phyloP scores from a whole-genome alignment of 257 asterid species.

The Plantago ovata region DNA sequence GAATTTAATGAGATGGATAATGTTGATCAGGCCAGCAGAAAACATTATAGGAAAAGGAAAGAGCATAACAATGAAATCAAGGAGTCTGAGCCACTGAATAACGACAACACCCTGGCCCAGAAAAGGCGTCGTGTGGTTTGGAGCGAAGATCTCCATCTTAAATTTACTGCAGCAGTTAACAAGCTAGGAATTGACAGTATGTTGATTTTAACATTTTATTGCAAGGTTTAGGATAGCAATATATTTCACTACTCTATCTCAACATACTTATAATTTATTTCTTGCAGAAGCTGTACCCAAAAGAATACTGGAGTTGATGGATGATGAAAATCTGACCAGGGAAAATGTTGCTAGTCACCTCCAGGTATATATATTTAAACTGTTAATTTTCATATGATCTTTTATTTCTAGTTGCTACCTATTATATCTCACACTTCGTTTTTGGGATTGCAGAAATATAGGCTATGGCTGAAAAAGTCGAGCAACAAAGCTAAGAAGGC shows the following conservation, averaged over 20 bases:
- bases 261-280: neutral
- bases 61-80: conserved; percentile 27
- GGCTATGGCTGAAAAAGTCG: conserved; percentile 40
- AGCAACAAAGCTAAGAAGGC: conserved; percentile 22
- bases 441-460: conserved; percentile 44
- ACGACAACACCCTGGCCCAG: conserved; percentile 27
- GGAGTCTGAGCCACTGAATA: conserved; percentile 35
- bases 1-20: neutral
- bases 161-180: conserved; percentile 53
- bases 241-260: neutral
- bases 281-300: conserved; percentile 62
- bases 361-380: conserved; percentile 35
- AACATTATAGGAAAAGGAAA: conserved; percentile 18
- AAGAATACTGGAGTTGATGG: conserved; percentile 57
- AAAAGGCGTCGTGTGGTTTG: conserved; percentile 62
- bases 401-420: neutral
- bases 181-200: conserved; percentile 54
- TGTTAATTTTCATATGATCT: neutral
- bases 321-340: conserved; percentile 45
- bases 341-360: conserved; percentile 74
- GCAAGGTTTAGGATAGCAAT: neutral
- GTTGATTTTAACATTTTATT: conserved; percentile 4
- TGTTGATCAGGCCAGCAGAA: neutral
- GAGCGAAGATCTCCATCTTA: conserved; percentile 55
- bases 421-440: neutral